Percentiles rank a stretch among this genome's conserved stretches.
These are phyloP conservation scores for Protomyces inouyei DNA, from an alignment of 1,139 yeast species.

Conservation along the genomic window DNA sequence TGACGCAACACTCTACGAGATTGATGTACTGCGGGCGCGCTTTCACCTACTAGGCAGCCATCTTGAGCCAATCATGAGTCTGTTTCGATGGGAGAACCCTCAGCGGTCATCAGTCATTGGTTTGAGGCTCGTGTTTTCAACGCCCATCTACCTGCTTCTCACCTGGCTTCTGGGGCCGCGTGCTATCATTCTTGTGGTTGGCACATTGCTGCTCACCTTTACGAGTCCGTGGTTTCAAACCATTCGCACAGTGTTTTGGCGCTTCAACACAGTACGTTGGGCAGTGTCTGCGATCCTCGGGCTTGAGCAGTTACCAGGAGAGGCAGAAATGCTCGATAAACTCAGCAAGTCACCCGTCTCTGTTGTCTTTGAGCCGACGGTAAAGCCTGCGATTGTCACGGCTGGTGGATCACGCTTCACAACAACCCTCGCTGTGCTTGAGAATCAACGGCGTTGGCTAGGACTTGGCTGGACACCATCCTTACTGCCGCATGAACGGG, in stretches of 20 bases:
- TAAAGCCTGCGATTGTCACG: not conserved
- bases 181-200: constrained; percentile 5
- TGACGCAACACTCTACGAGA: constrained; percentile 19
- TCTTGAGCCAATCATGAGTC: not conserved
- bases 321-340: constrained; percentile 14
- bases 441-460: constrained; percentile 94
- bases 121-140: constrained; percentile 10
- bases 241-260: constrained; percentile 26
- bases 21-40: constrained; percentile 21
- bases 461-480: constrained; percentile 98
- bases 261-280: constrained; percentile 17
- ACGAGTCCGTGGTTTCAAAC: constrained; percentile 26
- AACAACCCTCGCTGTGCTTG: constrained; percentile 59
- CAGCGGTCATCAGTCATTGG: constrained; percentile 13
- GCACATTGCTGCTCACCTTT: constrained; percentile 21
- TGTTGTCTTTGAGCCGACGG: not conserved
- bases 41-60: constrained; percentile 12
- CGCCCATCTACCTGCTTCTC: constrained; percentile 9
- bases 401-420: constrained; percentile 68
- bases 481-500: constrained; percentile 81
- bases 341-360: not conserved
- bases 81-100: constrained; percentile 15
- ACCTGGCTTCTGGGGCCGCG: constrained; percentile 18
- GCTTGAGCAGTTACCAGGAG: constrained; percentile 18
- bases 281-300: constrained; percentile 16